Base-by-base conservation (phyloP, 2,329 filamentous ascomycete species). In the Talaromyces atroroseus region DNA sequence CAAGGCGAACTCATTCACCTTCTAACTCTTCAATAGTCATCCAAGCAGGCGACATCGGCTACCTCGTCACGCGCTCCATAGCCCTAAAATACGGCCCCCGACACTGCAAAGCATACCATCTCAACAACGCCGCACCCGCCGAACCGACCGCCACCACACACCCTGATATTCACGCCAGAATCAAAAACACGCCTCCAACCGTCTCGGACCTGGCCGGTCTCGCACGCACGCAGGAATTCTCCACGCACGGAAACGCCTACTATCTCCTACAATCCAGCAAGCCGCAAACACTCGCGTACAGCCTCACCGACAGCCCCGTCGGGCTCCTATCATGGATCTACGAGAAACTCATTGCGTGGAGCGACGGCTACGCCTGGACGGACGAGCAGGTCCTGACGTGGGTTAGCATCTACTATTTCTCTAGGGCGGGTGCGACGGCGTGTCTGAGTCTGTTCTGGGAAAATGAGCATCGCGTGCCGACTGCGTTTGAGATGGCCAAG, bases 341-440 rank as follows among this genome's bases (percentile, higher is more conserved):
- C 20, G 53, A 55, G 23, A 55, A 55, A 34, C 53, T 55, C 36
- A 12, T 55, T 24, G 24, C 20, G 8, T 55, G 53, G 53, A 55
- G 36, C 14, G 47, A 55, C 16, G 29, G 26, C 20, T 55, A 55
- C 23, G 34, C 47, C 14, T 55, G 53, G 53, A 55, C n/a, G 24
- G 47, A 55, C 16, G 53, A 55, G 3, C n/a, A 55, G 7, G 18
- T 55, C 16, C 29, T 55, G 36, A 50, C 47, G 18, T 55, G 53
- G 53, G 53, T 55, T 1, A 55, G 47, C 8, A 34, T 55, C 5
- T 55, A 55, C 12, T 55, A 55, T 34, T 50, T 55, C 16, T 55
- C 49, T 52, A 26, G 14, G 11, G 36, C 49, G 3, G 49, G 49
- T 14, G 36, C 49, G n/a, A 38, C 49, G 29, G 49, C 49, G 24